phyloP scores from a whole-genome alignment of 1,284 basidiomycete species.

The Cystobasidium slooffiae region DNA sequence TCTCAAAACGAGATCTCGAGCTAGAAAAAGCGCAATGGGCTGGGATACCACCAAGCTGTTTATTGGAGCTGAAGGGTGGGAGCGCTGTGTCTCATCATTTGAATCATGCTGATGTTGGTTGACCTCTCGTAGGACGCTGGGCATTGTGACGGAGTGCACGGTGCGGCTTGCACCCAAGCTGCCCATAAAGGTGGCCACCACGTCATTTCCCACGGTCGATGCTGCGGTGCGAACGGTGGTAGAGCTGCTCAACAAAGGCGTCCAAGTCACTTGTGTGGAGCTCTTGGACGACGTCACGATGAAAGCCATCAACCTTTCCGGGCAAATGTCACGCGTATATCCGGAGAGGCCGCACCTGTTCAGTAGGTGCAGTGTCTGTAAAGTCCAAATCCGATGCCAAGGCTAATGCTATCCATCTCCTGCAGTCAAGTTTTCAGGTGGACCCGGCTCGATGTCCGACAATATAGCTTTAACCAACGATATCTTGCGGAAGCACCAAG shows the following conservation, averaged over 20 bases:
- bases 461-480: conserved; percentile 66
- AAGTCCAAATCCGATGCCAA: conserved; percentile 60
- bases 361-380: conserved; percentile 45
- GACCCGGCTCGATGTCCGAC: conserved; percentile 63
- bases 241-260: conserved; percentile 63
- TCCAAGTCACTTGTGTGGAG: conserved; percentile 67
- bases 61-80: conserved; percentile 92
- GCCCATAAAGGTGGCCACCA: conserved; percentile 67
- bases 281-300: conserved; percentile 65
- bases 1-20: conserved; percentile 82
- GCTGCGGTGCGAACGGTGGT: conserved; percentile 71
- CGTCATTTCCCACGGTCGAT: conserved; percentile 61
- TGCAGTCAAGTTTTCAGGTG: conserved; percentile 41
- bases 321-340: conserved; percentile 65
- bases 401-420: not conserved
- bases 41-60: conserved; percentile 68
- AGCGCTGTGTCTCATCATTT: conserved; percentile 54
- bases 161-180: conserved; percentile 77
- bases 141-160: conserved; percentile 62
- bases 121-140: conserved; percentile 1
- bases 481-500: conserved; percentile 70
- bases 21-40: conserved; percentile 57
- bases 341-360: conserved; percentile 75
- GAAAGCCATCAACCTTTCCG: conserved; percentile 67
- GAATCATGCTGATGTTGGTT: not conserved